Conservation (phyloP, 1,284 basidiomycete genomes). For the Ustilago cynodontis region DNA sequence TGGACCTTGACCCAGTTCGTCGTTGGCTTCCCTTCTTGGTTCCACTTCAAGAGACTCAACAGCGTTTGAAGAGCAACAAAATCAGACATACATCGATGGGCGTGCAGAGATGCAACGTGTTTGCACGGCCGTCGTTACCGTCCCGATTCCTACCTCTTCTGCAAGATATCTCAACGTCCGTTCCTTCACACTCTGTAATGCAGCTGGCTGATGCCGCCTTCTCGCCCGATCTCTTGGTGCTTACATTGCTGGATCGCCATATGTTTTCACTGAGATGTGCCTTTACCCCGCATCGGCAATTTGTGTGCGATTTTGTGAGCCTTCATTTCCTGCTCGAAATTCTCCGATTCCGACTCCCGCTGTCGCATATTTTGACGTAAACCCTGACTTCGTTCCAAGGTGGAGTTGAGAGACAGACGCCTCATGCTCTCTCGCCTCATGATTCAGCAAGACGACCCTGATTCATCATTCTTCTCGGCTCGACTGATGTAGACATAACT, state of each 20-base stretch:
- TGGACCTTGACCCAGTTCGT: conserved; percentile 45
- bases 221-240: too few species aligned
- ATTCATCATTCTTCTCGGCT: conserved; percentile 7
- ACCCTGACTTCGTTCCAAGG: not conserved
- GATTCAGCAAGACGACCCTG: conserved; percentile 10
- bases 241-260: too few species aligned
- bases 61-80: not conserved
- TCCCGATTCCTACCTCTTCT: too few species aligned
- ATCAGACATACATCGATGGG: not conserved
- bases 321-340: not conserved
- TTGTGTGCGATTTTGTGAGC: conserved; percentile 3
- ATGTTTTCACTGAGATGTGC: not conserved
- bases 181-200: not conserved
- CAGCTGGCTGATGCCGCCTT: too few species aligned
- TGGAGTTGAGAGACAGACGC: not conserved
- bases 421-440: not conserved
- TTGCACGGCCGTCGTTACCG: not conserved
- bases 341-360: not conserved
- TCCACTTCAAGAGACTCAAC: conserved; percentile 56
- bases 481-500: too few species aligned
- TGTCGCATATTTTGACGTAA: conserved; percentile 1
- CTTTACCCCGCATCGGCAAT: conserved; percentile 4
- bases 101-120: not conserved
- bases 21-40: conserved; percentile 54
- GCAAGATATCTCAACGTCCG: too few species aligned